phyloP scores from a whole-genome alignment of 1,284 basidiomycete genomes.

The Cutaneotrichosporon sp. region DNA sequence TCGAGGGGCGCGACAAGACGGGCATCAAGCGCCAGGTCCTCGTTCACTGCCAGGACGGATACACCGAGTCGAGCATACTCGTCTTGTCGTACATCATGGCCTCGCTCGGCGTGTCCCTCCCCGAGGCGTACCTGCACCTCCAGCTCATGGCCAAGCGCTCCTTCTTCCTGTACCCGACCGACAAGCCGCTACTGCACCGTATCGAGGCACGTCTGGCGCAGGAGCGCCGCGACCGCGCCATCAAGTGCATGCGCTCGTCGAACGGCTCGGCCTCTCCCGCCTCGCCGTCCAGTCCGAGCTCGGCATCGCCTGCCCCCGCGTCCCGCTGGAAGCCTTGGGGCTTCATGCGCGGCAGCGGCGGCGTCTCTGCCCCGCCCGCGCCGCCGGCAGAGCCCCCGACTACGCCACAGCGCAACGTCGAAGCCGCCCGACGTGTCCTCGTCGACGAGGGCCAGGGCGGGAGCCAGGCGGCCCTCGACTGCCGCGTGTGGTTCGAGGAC shows the following conservation, averaged over 20 bases:
- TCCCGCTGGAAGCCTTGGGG: constrained; percentile 43
- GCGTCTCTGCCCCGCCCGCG: not conserved
- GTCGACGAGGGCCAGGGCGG: constrained; percentile 33
- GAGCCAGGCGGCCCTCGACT: constrained; percentile 30
- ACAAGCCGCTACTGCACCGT: constrained; percentile 72
- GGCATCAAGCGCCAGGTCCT: constrained; percentile 44
- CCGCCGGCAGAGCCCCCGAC: constrained; percentile 3
- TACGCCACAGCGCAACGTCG: constrained; percentile 17
- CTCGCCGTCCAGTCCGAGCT: constrained; percentile 15
- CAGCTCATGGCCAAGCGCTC: constrained; percentile 61
- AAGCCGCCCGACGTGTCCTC: constrained; percentile 34
- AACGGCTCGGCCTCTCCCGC: not conserved
- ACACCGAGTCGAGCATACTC: constrained; percentile 85
- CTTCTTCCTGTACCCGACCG: constrained; percentile 92
- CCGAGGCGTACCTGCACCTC: constrained; percentile 79
- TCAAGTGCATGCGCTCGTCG: constrained; percentile 30
- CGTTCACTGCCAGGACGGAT: constrained; percentile 56
- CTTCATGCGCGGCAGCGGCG: constrained; percentile 19
- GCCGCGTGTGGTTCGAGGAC: constrained; percentile 87
- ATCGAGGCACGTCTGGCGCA: constrained; percentile 65
- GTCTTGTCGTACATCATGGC: constrained; percentile 89
- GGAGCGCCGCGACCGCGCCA: constrained; percentile 40
- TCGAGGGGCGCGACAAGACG: constrained; percentile 43
- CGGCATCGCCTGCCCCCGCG: constrained; percentile 7
- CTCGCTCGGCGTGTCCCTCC: constrained; percentile 64